Conservation (phyloP, 2,329 filamentous ascomycete species). For the Dryadomyces sulphureus region DNA sequence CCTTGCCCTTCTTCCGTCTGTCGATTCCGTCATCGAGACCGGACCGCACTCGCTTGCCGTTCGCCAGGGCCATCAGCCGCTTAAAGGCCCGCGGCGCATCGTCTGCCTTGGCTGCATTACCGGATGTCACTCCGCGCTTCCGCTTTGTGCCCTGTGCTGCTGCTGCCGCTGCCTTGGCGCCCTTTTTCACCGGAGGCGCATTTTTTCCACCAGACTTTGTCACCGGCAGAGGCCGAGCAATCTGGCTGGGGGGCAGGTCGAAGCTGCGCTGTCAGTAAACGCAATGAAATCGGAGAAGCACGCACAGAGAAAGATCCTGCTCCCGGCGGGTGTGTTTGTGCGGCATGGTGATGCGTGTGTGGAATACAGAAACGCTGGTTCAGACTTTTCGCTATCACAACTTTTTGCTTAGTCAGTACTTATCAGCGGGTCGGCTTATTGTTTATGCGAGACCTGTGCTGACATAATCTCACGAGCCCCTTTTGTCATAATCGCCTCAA, state of each 20-base stretch:
- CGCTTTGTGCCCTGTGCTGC: slow-evolving; percentile 24
- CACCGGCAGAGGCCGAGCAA: slow-evolving; percentile 35
- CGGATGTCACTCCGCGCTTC: slow-evolving; percentile 28
- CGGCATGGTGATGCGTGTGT: slow-evolving; percentile 41
- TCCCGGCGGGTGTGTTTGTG: slow-evolving; percentile 69
- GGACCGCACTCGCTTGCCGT: slow-evolving; percentile 42
- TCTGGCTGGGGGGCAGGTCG: slow-evolving; percentile 32
- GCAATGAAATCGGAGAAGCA: no score
- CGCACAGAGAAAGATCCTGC: slow-evolving; percentile 37
- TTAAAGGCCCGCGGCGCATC: slow-evolving; percentile 84
- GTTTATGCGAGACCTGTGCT: no score
- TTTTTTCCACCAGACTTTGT: slow-evolving; percentile 17
- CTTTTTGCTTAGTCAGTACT: neutral
- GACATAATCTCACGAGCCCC: no score
- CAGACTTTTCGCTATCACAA: neutral
- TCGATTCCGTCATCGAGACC: slow-evolving; percentile 57
- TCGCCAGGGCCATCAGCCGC: slow-evolving; percentile 64
- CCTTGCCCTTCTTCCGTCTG: slow-evolving; percentile 14
- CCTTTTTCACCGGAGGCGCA: neutral
- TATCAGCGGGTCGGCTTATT: no score
- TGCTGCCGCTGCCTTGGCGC: neutral
- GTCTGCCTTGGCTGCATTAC: slow-evolving; percentile 26
- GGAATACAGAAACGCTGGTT: neutral
- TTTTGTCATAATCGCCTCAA: no score
- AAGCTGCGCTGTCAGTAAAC: slow-evolving; percentile 21